Evolutionary conservation across 208 protist genomes (phyloP).

Genomic region (Leishmania lainsoni): DNA sequence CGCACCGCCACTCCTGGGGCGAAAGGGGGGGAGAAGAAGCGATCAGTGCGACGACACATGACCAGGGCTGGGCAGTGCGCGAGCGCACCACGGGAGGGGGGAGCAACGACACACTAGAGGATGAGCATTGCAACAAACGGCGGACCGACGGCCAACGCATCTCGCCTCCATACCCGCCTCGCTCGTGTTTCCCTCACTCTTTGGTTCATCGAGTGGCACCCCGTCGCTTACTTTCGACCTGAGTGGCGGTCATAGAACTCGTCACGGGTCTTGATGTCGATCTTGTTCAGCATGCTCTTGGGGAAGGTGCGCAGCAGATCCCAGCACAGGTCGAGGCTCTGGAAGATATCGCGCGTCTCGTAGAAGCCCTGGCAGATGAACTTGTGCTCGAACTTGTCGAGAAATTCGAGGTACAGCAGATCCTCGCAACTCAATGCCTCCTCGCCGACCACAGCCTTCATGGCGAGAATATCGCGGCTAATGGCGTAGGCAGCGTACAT

Average conservation of each 20-base stretch:
- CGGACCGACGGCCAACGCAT: background rate
- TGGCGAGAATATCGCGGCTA: conserved; percentile 98
- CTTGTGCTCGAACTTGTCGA: conserved; percentile 99
- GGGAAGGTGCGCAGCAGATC: conserved; percentile 98
- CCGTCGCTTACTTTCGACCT: conserved; percentile 24
- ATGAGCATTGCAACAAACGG: background rate
- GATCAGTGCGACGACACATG: background rate
- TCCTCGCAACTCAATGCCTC: conserved; percentile 99
- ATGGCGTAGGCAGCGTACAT: conserved; percentile 99
- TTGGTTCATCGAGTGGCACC: background rate
- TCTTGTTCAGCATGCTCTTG: conserved; percentile 97
- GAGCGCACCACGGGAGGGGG: background rate
- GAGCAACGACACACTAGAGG: background rate
- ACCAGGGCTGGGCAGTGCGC: background rate
- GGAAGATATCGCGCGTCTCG: conserved; percentile 98
- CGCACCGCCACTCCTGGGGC: too few relatives aligned
- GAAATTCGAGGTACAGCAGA: conserved; percentile 99
- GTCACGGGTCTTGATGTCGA: conserved; percentile 95
- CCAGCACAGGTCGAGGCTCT: conserved; percentile 99
- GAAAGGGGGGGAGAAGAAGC: background rate
- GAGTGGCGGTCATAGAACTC: conserved; percentile 94
- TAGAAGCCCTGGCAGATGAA: conserved; percentile 98
- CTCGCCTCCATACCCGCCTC: background rate
- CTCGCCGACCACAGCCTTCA: conserved; percentile 99
- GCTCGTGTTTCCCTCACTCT: conserved; percentile 4